Evolutionary conservation across 306 rosid genomes (phyloP), one percentile per base, ranked within the genome.

Genomic region (Alnus rubra): DNA sequence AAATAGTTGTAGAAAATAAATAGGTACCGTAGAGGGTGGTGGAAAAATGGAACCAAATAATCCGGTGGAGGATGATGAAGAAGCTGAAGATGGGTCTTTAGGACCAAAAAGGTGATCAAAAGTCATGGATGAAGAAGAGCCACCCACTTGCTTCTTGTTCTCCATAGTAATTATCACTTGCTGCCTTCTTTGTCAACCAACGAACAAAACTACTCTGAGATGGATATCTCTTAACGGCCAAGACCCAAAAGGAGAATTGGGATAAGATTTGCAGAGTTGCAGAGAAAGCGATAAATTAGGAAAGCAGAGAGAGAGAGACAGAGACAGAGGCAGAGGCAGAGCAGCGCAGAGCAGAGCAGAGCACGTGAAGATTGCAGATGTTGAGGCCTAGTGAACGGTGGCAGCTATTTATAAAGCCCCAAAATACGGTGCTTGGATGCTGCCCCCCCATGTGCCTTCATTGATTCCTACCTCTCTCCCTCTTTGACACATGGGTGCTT

Each of bases 81-180:
- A 42, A 7, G 89, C 79, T 10, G 87, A 48, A 12, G 90, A 55
- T 2, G 89, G 77, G 71, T 89, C 79, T 76, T 75, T 88, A 39
- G 93, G 97, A 56, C 96, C 96, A 72, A 94, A 94, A 76, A 94
- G 90, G 71, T 88, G 89, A 80, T 92, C 97, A 9, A 92, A 83
- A 31, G 79, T 84, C 80, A 50, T 72, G 14, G 87, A 47, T 42
- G 97, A 86, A 39, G 89, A 83, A 53, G 90, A 87, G 84, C 78
- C 79, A 39, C 77, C 84, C 2, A 73, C 74, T 68, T 83, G 84
- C 50, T 79, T 91, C 84, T 86, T 86, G 80, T 73, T 79, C 77
- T 89, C 93, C 93, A 91, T 93, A 7, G 7, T 3, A 37, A 49
- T 39, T 18, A 18, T 39, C 72, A 68, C 51, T 68, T 15, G 76